Evolutionary conservation across 2,329 filamentous ascomycete genomes (phyloP), one percentile per base, ranked within the genome.

Genomic region (Thelonectria rubi): DNA sequence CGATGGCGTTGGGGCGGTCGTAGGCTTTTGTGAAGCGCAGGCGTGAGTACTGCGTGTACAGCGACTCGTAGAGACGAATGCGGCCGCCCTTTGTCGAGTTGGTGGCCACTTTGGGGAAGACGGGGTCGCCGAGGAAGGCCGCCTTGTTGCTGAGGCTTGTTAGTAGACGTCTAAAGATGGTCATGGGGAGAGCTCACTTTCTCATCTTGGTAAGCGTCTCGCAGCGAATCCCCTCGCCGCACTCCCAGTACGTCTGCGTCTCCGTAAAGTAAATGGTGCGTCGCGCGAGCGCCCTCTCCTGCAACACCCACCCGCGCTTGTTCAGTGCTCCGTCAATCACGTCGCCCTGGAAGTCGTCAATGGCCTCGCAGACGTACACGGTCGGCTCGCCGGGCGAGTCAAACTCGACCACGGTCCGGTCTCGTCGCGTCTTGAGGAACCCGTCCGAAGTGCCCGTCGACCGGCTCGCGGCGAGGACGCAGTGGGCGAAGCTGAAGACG

Each of bases 1-100:
- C 50, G 21, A 70, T 66, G 3, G 68, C 67, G n/a, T 65, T 63
- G 0, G 68, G 65, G 2, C 68, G 54, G 3, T 70, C 68, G 8
- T 58, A 46, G 0, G 49, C 30, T 5, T 63, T 61, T 1, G 64
- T 48, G 8, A 70, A 63, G 2, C 47, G 5, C 2, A 69, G 64
- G 0, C 43, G 55, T 0, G 68, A 69, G 37, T 70, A 70, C 24
- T 50, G 45, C 11, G 52, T 34, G n/a, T 68, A 70, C 0, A 70
- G 37, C 4, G 48, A 53, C n/a, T 70, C 46, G 15, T 65, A 69
- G 1, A 65, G 45, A 0, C 53, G 62, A 7, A 70, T 68, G 2
- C 43, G 56, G 3, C 55, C 46, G 2, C 65, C 67, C 50, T 63
- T 68, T 7, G 26, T 45, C 1, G 59, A 65, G 3, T 14, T 34